These are phyloP conservation scores for Boeremia lycopersici DNA, from an alignment of 2,329 filamentous ascomycete genomes.

Conservation along the genomic window DNA sequence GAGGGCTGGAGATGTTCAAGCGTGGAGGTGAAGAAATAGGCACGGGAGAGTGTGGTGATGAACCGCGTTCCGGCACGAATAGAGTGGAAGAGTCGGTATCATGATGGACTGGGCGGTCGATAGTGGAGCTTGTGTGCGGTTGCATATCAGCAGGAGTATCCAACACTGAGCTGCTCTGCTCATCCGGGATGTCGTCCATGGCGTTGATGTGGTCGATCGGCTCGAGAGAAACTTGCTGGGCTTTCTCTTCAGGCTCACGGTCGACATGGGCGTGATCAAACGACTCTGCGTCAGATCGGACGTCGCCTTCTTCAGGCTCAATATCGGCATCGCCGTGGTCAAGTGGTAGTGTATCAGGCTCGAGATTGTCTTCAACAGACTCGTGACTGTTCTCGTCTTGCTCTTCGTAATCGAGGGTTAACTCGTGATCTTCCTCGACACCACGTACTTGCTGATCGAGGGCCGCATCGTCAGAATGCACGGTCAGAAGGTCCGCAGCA, in stretches of 20 bases:
- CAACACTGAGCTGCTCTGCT: neutral
- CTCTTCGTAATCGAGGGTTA: neutral
- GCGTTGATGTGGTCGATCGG: neutral
- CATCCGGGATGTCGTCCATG: neutral
- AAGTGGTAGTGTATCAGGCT: neutral
- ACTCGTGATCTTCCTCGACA: neutral
- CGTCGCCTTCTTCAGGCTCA: slow-evolving; percentile 2
- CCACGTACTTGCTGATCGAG: neutral
- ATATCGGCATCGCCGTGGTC: neutral
- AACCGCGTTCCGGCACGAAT: slow-evolving; percentile 19
- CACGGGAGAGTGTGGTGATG: neutral
- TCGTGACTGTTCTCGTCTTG: neutral
- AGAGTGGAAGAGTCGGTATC: slow-evolving; percentile 12
- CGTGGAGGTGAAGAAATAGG: neutral
- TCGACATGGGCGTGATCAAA: neutral
- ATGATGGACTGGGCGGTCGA: neutral
- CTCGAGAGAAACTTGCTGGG: neutral
- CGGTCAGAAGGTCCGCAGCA: neutral
- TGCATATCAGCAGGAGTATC: neutral
- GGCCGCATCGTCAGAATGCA: neutral
- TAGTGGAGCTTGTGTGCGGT: neutral
- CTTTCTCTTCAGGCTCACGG: neutral
- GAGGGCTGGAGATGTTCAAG: neutral
- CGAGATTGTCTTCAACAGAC: slow-evolving; percentile 2
- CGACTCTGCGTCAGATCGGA: neutral